These are phyloP conservation scores for Dioscorea dumetorum DNA, from an alignment of 106 monocot genomes.

Conservation along the genomic window DNA sequence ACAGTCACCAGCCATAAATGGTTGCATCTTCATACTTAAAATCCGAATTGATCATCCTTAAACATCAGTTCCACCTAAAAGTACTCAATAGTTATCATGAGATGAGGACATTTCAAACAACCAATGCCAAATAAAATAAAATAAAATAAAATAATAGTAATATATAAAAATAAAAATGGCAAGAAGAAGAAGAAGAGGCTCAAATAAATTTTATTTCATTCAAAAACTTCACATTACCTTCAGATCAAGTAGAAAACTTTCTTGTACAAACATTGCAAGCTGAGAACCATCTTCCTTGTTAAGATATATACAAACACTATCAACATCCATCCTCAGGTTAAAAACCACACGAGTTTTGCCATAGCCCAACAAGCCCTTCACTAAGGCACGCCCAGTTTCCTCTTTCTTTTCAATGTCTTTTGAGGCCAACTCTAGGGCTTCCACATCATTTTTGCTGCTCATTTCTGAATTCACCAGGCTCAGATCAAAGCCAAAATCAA, in stretches of 20 bases:
- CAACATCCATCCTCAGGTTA: constrained; percentile 81
- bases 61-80: too few relatives aligned
- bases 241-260: constrained; percentile 82
- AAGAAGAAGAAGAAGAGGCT: too few relatives aligned
- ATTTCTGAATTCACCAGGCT: constrained; percentile 43
- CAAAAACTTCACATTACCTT: constrained; percentile 40
- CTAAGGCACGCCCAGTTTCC: constrained; percentile 39
- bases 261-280: constrained; percentile 93
- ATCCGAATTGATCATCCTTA: too few relatives aligned
- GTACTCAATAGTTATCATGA: too few relatives aligned
- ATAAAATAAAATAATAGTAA: too few relatives aligned
- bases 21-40: too few relatives aligned
- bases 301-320: constrained; percentile 74
- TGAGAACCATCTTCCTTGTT: constrained; percentile 93
- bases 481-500: constrained; percentile 72
- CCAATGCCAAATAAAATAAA: too few relatives aligned
- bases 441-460: constrained; percentile 12
- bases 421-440: constrained; percentile 3
- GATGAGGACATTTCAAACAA: too few relatives aligned
- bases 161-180: too few relatives aligned
- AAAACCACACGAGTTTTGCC: constrained; percentile 80
- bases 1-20: too few relatives aligned
- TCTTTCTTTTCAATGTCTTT: constrained; percentile 30
- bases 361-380: constrained; percentile 88
- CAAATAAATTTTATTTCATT: too few relatives aligned